Base-by-base conservation (phyloP, 2,329 filamentous ascomycete species). In the Fusarium chlamydosporum region DNA sequence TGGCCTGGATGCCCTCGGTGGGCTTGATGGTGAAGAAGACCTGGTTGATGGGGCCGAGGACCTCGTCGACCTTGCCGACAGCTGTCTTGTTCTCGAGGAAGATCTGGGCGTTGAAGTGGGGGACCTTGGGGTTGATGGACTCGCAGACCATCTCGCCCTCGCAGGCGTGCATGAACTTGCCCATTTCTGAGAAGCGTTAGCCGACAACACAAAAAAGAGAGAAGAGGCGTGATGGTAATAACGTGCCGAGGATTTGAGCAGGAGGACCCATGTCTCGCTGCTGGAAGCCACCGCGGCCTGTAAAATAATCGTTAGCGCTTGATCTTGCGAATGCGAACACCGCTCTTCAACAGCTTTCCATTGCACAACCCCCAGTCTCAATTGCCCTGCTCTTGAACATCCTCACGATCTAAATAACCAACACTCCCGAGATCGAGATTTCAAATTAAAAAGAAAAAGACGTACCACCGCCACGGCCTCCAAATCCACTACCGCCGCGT, bases 1-100 rank as follows among this genome's bases (percentile, higher is more conserved):
- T 89, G 67, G 96, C 94, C 81, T 97, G 92, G 80, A 99, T 98
- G 75, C 96, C 96, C 79, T 98, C 95, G 79, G 93, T 90, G 56
- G 95, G 94, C 85, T 98, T 98, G 82, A 99, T 92, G 76, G 95
- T 98, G 86, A 99, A 99, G 86, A 92, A 97, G 76, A 98, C 93
- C 82, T 97, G 92, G 86, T 97, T 98, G 82, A 99, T 92, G 69
- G 96, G 95, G 60, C 96, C 96, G 74, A 99, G 91, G 73, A 99
- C 92, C 84, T 99, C 96, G 83, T 99, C 96, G 78, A 99, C 92
- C 84, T 98, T 98, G 81, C 96, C 96, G 80, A 99, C 89, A 67
- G 92, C 86, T 45, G 92, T 95, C 91, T 98, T 99, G 86, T 98
- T 99, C 87, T 98, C 95, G 76, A 98, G 91, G 84, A 96, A 99